These are phyloP conservation scores for Aspergillus ostianus DNA, from an alignment of 495 filamentous ascomycete species.

Conservation along the genomic window DNA sequence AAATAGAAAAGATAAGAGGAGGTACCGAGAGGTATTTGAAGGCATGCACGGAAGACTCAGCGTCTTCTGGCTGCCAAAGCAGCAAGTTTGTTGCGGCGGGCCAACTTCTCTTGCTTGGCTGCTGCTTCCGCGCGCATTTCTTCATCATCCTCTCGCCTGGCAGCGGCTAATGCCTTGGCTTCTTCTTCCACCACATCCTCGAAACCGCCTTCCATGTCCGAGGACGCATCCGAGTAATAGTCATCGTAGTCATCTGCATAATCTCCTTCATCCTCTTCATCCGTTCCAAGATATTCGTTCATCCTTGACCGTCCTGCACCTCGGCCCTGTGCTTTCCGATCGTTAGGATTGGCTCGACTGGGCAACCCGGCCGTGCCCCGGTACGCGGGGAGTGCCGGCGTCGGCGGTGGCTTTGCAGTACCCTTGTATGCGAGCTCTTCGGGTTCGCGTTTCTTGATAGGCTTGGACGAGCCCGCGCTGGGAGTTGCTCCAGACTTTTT, in stretches of 20 bases:
- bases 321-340: constrained; percentile 34
- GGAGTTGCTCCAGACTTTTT: constrained; percentile 26
- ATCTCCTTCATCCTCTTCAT: constrained; percentile 48
- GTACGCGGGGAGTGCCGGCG: constrained; percentile 44
- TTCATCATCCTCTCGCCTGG: constrained; percentile 59
- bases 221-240: constrained; percentile 54
- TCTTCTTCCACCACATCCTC: constrained; percentile 62
- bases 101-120: constrained; percentile 56
- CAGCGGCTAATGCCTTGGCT: constrained; percentile 43
- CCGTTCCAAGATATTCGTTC: constrained; percentile 49
- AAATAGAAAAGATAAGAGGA: background rate
- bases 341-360: constrained; percentile 23
- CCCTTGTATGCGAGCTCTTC: constrained; percentile 49
- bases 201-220: constrained; percentile 66
- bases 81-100: constrained; percentile 51
- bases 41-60: constrained; percentile 12
- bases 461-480: constrained; percentile 20
- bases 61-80: constrained; percentile 43
- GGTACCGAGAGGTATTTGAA: background rate
- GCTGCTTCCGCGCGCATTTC: constrained; percentile 52
- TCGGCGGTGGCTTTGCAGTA: constrained; percentile 45
- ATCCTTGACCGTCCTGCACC: constrained; percentile 30
- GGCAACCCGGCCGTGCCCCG: constrained; percentile 53
- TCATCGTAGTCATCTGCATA: constrained; percentile 50
- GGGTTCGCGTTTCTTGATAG: constrained; percentile 26